phyloP scores from a whole-genome alignment of 768 basidiomycete species.

The Agaricus sinodeliciosus region DNA sequence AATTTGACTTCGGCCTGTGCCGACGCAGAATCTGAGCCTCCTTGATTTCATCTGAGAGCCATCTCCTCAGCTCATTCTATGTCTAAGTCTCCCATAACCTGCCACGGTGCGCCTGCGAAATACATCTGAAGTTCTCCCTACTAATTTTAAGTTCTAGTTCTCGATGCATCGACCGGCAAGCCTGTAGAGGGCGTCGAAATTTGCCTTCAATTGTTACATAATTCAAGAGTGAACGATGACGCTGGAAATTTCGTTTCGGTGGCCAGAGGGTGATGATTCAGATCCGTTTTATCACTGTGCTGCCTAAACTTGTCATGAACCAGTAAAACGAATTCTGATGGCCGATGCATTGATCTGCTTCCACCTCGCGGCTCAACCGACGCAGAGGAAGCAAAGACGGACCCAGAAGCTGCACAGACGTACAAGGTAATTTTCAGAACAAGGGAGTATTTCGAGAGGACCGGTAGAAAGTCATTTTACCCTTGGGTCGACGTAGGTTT shows the following conservation, averaged over 20 bases:
- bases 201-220: slow-evolving; percentile 47
- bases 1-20: slow-evolving; percentile 12
- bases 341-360: slow-evolving; percentile 75
- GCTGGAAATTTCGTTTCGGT: slow-evolving; percentile 44
- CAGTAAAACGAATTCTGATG: slow-evolving; percentile 75
- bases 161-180: slow-evolving; percentile 79
- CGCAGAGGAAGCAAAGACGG: slow-evolving; percentile 32
- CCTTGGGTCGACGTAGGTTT: slow-evolving; percentile 79
- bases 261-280: slow-evolving; percentile 52
- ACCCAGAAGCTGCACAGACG: slow-evolving; percentile 45
- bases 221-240: slow-evolving; percentile 23
- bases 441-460: slow-evolving; percentile 69
- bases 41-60: too few species aligned
- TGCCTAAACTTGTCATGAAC: slow-evolving; percentile 8
- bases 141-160: slow-evolving; percentile 42
- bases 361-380: slow-evolving; percentile 44
- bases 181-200: slow-evolving; percentile 71
- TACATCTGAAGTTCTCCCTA: neutral
- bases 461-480: slow-evolving; percentile 69
- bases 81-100: slow-evolving; percentile 81
- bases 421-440: slow-evolving; percentile 89
- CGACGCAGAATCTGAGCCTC: too few species aligned
- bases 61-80: slow-evolving; percentile 16
- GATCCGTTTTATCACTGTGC: neutral
- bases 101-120: slow-evolving; percentile 56